Evolutionary conservation across 805 yeast genomes (phyloP), one percentile per base, ranked within the genome.

Genomic region (Suhomyces emberorum): DNA sequence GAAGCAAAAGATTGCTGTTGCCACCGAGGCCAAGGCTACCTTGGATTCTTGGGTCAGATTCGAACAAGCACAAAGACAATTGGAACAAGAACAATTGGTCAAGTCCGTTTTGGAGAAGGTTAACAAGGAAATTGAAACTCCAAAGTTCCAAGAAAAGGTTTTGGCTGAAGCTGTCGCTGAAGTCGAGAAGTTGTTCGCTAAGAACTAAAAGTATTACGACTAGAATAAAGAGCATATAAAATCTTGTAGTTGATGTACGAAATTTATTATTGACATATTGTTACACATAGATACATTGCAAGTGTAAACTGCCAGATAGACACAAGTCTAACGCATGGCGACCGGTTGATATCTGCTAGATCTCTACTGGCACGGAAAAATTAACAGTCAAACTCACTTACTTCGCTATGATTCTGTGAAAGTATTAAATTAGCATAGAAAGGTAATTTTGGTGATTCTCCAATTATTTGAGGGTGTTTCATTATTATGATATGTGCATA

Each of bases 21-120:
- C 95, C 40, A 54, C 72, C 46, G 96, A 88, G 76, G 98, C 98
- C 59, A 88, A 85, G 74, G 72, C 93, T 40, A 95, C 91, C 43
- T 80, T 93, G 62, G 98, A 93, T 72, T 88, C 98, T 11, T 93
- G 98, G 98, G 97, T 89, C 55, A 87, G 98, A 79, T 86, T 85
- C 70, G 98, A 93, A 76, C 83, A 87, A 52, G 88, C 88, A 63
- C 93, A 89, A 52, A 91, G 97, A 75, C 95, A 88, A 75, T 71
- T 80, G 61, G 95, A 93, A 77, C 98, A 93, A 77, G 77, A 81
- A 69, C 96, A 87, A 69, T 81, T 93, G 57, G 80, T 95, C 51
- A 71, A 84, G 59, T 58, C 88, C 41, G 96, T 93, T 48, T 85
- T 88, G 62, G 72, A 88, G 37, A 88, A 87, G 74, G 93, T 91